Evolutionary conservation across 225 moss, liverwort and hornwort genomes (phyloP), one percentile per base, ranked within the genome.

Genomic region (Sphagnum contortum): DNA sequence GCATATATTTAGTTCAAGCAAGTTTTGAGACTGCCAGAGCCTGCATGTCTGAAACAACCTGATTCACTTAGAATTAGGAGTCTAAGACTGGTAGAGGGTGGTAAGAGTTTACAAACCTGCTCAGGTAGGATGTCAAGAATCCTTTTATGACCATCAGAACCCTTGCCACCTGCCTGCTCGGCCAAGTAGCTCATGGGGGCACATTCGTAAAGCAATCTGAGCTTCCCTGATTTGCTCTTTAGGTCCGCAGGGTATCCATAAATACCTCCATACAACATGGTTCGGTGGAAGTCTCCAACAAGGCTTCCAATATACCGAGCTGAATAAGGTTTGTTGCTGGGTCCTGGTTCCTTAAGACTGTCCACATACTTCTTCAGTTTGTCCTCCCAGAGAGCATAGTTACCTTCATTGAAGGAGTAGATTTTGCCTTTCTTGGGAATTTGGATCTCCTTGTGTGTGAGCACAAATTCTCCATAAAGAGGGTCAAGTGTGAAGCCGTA

Each of bases 181-280:
- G 93, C 90, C 71, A 94, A 84, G 76, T 78, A 94, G 79, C 93
- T 94, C 90, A 94, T 90, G 45, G 93, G 94, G n/a, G 94, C 94
- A 61, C 94, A 94, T 69, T 90, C 94, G 8, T 94, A 94, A n/a
- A 94, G 76, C 73, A 90, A 64, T 69, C 94, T 78, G 61, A 94
- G 69, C 74, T 94, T 94, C 48, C 94, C 94, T 52, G 69, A 87
- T 59, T 82, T 73, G 77, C 84, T 88, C 61, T 84, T 94, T 72
- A 84, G 68, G 71, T 94, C 94, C 5, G 82, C 59, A 0, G 94
- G 94, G 64, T 94, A 90, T 0, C 94, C 94, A 45, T 94, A 94
- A 48, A 94, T 94, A 9, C 94, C 94, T 44, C 94, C 94, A 63
- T 94, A 94, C 50, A 94, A 73, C 88, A 94, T 76, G 3, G 94